Evolutionary conservation across 2,329 filamentous ascomycete species (phyloP), one percentile per base, ranked within the genome.

Genomic region (Ilyonectria mors-panacis): DNA sequence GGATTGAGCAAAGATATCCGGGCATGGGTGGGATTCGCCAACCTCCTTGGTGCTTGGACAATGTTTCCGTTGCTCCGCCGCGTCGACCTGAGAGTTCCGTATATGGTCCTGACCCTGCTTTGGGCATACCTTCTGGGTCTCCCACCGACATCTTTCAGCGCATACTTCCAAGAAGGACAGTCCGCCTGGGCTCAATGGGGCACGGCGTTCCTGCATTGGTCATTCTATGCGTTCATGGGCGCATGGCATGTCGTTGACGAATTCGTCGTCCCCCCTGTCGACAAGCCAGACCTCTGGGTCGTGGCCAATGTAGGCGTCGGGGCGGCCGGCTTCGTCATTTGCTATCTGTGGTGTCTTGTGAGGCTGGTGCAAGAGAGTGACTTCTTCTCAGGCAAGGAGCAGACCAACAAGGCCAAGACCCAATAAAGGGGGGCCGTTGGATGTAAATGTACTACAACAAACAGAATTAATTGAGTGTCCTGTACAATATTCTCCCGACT

Each of bases 11-110:
- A 93, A 66, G 90, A 92, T 59, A 89, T 89, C 19, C 89, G 96
- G 55, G 91, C 94, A 2, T 99, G 96, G 96, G 92, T 98, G 5
- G 95, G 95, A n/a, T 97, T 97, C 77, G 95, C 94, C 60, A 99
- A 99, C 78, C 86, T 96, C 15, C 87, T 98, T 12, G 95, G 93
- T 9, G 89, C 89, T 35, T 98, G 94, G 94, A 98, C 96, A 6
- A 92, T 98, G 88, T 99, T 94, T 77, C 96, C 96, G 1, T 85
- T 99, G 7, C 88, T 99, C 39, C 89, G 92, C 75, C 90, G 95
- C 53, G 96, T 98, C 65, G 93, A 95, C 48, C 85, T 99, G 9
- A 86, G 88, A 13, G 86, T 97, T 10, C 96, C 97, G 0, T 99
- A 99, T 77, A 88, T 89, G 39, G 92, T 97, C 13, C 83, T 98